Percentiles rank a stretch among this genome's conserved stretches.
phyloP scores from a whole-genome alignment of 306 rosid species.

The Vigna hirtella region DNA sequence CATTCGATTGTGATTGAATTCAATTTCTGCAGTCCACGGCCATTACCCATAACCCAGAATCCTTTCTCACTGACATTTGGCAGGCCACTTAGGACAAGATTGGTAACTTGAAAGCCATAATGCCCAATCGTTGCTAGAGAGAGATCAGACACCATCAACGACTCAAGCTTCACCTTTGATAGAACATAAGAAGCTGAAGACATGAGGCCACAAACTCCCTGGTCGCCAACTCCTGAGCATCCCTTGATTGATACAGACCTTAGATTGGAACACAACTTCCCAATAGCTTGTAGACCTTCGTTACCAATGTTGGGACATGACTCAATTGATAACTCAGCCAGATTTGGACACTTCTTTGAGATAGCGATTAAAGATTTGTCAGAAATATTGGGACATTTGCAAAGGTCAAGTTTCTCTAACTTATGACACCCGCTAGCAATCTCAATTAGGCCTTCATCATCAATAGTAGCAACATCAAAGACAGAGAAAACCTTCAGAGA shows the following conservation, averaged over 20 bases:
- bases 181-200: constrained; percentile 64
- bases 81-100: constrained; percentile 71
- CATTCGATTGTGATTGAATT: constrained; percentile 66
- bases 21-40: constrained; percentile 86
- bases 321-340: constrained; percentile 73
- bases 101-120: constrained; percentile 74
- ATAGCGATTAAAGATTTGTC: constrained; percentile 74
- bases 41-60: constrained; percentile 92
- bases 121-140: constrained; percentile 94
- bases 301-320: constrained; percentile 82
- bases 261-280: constrained; percentile 69
- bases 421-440: constrained; percentile 71
- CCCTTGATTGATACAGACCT: constrained; percentile 68
- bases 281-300: constrained; percentile 82
- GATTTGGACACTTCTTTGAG: constrained; percentile 73
- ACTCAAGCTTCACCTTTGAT: constrained; percentile 77
- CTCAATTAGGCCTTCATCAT: constrained; percentile 84
- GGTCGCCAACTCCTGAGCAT: constrained; percentile 75
- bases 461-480: constrained; percentile 65
- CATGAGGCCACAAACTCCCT: constrained; percentile 74
- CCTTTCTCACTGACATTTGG: constrained; percentile 80
- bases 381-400: constrained; percentile 69
- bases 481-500: constrained; percentile 77
- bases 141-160: constrained; percentile 74
- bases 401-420: constrained; percentile 82